phyloP scores from a whole-genome alignment of 2,329 filamentous ascomycete genomes.

The Beauveria varroae region DNA sequence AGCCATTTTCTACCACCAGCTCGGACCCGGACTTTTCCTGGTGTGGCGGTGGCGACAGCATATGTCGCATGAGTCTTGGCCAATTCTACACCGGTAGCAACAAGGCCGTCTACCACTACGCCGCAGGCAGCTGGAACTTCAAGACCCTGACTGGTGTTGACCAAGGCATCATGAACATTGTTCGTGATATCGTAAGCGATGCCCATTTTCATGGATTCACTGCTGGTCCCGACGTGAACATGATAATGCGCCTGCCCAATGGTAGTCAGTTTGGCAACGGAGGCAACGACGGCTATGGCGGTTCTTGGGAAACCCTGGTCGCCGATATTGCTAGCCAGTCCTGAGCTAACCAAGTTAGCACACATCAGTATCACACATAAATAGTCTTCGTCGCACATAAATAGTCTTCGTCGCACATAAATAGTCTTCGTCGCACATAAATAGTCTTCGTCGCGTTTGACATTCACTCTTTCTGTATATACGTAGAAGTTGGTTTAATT shows the following conservation, averaged over 20 bases:
- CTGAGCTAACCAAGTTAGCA: neutral
- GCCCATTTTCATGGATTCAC: constrained; percentile 14
- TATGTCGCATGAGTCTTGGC: constrained; percentile 35
- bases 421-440: no score
- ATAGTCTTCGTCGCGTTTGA: neutral
- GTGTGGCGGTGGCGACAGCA: constrained; percentile 27
- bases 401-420: no score
- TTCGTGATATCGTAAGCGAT: constrained; percentile 11
- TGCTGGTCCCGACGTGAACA: constrained; percentile 12
- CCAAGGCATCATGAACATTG: constrained; percentile 16
- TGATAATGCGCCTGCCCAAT: constrained; percentile 13
- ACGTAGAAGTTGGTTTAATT: neutral
- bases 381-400: no score
- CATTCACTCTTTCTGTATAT: neutral
- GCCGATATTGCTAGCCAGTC: constrained; percentile 15
- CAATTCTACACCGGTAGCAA: constrained; percentile 31
- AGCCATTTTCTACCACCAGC: constrained; percentile 30
- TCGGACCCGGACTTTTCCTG: constrained; percentile 36
- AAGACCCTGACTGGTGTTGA: constrained; percentile 11
- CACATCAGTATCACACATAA: neutral
- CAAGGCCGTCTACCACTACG: constrained; percentile 7
- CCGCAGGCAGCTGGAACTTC: constrained; percentile 8
- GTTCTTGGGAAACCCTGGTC: constrained; percentile 15
- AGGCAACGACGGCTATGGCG: constrained; percentile 13
- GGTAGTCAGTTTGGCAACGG: constrained; percentile 14